Evolutionary conservation across 2,329 filamentous ascomycete species (phyloP).

Genomic region (Sclerotinia nivalis): DNA sequence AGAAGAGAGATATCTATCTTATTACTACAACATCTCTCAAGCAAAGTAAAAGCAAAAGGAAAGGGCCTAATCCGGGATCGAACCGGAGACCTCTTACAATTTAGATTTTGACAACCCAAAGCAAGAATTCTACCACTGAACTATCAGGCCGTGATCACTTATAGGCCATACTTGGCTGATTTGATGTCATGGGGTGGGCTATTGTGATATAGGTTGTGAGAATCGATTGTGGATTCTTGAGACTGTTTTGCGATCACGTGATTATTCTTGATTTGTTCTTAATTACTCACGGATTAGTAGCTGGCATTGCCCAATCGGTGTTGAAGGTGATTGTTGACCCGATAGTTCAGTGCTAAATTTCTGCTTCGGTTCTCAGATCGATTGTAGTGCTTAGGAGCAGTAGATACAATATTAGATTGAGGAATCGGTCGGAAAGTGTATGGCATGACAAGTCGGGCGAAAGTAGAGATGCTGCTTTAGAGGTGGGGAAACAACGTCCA

Average conservation of each 20-base stretch:
- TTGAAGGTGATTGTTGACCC: not conserved
- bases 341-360: not conserved
- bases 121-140: conserved; percentile 20
- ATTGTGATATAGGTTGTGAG: too few species aligned
- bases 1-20: not conserved
- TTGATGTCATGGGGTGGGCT: fast-evolving
- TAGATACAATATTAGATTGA: not conserved
- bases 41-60: not conserved
- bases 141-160: not conserved
- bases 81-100: conserved; percentile 19
- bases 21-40: not conserved
- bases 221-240: too few species aligned
- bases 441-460: not conserved
- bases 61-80: conserved; percentile 16
- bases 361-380: not conserved
- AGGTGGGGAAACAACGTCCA: not conserved
- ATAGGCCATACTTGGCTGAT: not conserved
- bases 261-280: too few species aligned
- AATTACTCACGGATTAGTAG: too few species aligned
- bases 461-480: not conserved
- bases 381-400: not conserved
- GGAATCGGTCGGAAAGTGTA: not conserved
- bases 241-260: too few species aligned
- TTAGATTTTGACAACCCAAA: not conserved
- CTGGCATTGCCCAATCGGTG: too few species aligned